Evolutionary conservation across 306 rosid species (phyloP), one percentile per base, ranked within the genome.

Genomic region (Rosa persica): DNA sequence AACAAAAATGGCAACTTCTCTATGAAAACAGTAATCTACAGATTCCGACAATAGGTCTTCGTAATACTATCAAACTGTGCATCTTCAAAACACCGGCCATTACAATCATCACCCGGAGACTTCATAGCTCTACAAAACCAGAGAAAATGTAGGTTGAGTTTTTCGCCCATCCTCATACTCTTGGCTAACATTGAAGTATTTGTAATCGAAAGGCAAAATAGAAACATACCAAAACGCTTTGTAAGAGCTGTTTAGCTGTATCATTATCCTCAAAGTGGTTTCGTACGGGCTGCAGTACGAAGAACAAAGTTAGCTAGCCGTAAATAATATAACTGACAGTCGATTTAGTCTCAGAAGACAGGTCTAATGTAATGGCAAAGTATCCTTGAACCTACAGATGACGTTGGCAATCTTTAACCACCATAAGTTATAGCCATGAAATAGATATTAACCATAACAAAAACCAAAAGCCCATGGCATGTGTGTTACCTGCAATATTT

Each of bases 241-340:
- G 89, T 25, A 93, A 83, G 3, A 93, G 93, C 66, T 89, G 89
- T 74, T 81, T 93, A 16, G 98, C 96, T 67, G 87, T 76, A 78
- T 70, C 84, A 78, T 93, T 93, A 25, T 58, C 86, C 83, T 39
- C 86, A 64, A 93, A 93, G 19, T 61, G 19, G 39, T 61, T 12
- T 27, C 39, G 8, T 27, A 61, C 67, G 2, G 67, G 67, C 67
- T 61, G 67, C 39, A 61, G 17, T 25, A 4, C 25, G 66, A 17
- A 25, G 10, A 25, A 25, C 66, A 60, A 9, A 60, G 66, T 25
- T 60, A 60, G 66, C 17, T 25, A 25, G 55, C 55, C 15, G 55
- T 49, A 49, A 11, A 49, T 10, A 23, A 23, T 22, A 58, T 23
- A 58, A 22, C 36, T 23, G 65, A 58, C 12, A 55, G 27, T n/a